phyloP scores from a whole-genome alignment of 352 stramenopile species.

The Pythium rhizo-oryzae region DNA sequence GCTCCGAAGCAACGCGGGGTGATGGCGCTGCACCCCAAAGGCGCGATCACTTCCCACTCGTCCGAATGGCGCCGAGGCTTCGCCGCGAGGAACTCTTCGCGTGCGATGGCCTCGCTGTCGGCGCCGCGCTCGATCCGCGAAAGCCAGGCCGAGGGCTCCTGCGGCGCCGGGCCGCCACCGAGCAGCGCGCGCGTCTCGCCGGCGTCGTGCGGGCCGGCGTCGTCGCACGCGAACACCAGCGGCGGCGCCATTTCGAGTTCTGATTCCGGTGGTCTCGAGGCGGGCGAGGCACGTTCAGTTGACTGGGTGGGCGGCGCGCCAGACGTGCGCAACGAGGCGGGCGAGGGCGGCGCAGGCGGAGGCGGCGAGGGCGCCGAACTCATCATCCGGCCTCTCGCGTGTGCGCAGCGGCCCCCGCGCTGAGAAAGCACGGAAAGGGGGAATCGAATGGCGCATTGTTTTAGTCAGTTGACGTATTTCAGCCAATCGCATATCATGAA shows the following conservation, averaged over 20 bases:
- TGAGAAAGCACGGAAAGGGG: background rate
- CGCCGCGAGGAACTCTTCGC: background rate
- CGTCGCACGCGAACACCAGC: conserved; percentile 30
- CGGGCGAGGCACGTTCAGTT: background rate
- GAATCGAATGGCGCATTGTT: conserved; percentile 13
- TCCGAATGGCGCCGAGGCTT: background rate
- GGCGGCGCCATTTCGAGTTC: conserved; percentile 10
- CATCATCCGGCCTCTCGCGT: conserved; percentile 2
- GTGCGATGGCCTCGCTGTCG: background rate
- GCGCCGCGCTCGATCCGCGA: conserved; percentile 13
- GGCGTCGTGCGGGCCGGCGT: conserved; percentile 27
- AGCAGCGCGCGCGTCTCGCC: conserved; percentile 33
- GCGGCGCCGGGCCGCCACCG: background rate
- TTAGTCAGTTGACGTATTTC: background rate
- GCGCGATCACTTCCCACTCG: conserved; percentile 13
- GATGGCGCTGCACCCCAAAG: background rate
- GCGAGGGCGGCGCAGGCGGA: background rate
- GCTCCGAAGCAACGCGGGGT: conserved; percentile 1
- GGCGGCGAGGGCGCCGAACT: background rate
- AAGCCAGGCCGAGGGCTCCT: conserved; percentile 7
- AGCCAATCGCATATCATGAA: conserved; percentile 7
- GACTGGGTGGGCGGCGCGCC: background rate
- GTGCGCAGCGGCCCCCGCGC: background rate
- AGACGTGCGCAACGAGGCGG: background rate
- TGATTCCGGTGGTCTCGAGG: background rate